Evolutionary conservation across 2,329 filamentous ascomycete genomes (phyloP), one percentile per base, ranked within the genome.

Genomic region (Huntiella omanensis): DNA sequence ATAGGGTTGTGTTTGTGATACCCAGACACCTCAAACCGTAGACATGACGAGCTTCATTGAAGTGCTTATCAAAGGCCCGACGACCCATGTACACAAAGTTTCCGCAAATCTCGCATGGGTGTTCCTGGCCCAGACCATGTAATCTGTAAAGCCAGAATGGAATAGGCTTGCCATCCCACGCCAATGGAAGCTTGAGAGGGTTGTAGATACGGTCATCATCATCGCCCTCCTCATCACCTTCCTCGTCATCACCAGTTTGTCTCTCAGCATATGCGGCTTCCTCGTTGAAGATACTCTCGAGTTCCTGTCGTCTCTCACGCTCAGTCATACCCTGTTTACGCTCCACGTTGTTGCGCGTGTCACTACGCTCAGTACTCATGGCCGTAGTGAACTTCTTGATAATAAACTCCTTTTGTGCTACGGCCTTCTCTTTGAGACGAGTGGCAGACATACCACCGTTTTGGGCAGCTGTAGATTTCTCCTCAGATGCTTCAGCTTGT

Each of bases 21-120:
- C 92, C 92, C 43, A 98, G 65, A 57, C 88, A 94, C 61, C 92
- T 91, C 53, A 98, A 65, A 1, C 91, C 91, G 58, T 94, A 91
- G 42, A 96, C 82, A 58, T 98, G 91, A 45, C 86, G 70, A 6
- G 83, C 78, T 61, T 98, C 91, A 54, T 87, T 92, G 65, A 98
- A 98, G 61, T 98, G 91, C 68, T 98, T 98, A 59, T 98, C 91
- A 55, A 95, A 98, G 1, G 87, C 87, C 43, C 91, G 76, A 17
- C 91, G 74, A 12, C 91, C 91, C 82, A 94, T 95, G 66, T 96
- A 96, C n/a, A 95, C 86, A 57, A 86, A 95, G 62, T 96, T 96
- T 47, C 91, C 91, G 58, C 91, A 98, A 48, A 98, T 84, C 60
- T 98, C 88, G 66, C 91, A 98, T 0, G 82, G 72, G 54, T 95